A percentile compares a stretch with the other conserved stretches of the same genome.
Conservation (phyloP, 305 asterid genomes). For the Ajuga reptans region DNA sequence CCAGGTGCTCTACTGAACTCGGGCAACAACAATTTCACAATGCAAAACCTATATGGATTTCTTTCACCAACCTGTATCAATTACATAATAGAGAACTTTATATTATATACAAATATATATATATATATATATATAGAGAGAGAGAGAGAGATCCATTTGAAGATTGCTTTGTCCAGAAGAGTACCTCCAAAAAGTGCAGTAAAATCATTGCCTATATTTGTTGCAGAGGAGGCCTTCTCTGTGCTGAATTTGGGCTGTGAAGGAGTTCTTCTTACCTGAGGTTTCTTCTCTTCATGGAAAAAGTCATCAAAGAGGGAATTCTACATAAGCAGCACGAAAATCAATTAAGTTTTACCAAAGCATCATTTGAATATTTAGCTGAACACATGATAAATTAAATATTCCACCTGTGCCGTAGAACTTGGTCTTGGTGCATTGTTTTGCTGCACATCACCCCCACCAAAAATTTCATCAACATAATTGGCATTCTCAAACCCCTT, state of each 20-base stretch:
- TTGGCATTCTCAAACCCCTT: slow-evolving; percentile 28
- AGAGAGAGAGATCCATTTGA: background rate
- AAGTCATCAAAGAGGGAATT: slow-evolving; percentile 43
- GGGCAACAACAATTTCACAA: background rate
- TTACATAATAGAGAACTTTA: background rate
- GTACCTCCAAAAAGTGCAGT: slow-evolving; percentile 66
- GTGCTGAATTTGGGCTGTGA: slow-evolving; percentile 26
- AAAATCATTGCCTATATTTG: slow-evolving; percentile 38
- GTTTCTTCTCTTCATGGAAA: slow-evolving; percentile 33
- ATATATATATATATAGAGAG: too few relatives aligned
- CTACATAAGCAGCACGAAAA: slow-evolving; percentile 33
- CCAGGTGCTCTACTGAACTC: background rate
- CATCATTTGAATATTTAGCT: slow-evolving; percentile 2
- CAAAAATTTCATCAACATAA: slow-evolving; percentile 40
- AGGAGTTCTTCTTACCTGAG: slow-evolving; percentile 37
- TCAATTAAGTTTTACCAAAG: slow-evolving; percentile 11
- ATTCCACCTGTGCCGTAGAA: slow-evolving; percentile 50
- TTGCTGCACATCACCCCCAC: slow-evolving; percentile 26
- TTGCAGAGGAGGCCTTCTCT: slow-evolving; percentile 27
- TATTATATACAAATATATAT: too few relatives aligned
- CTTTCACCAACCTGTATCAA: background rate
- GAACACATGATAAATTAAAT: background rate
- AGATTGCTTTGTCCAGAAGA: slow-evolving; percentile 12
- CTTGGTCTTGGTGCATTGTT: slow-evolving; percentile 26
- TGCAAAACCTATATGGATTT: background rate